A percentile compares a stretch with the other conserved stretches of the same genome.
These are phyloP conservation scores for Fagus crenata DNA, from an alignment of 306 rosid genomes.

Conservation along the genomic window DNA sequence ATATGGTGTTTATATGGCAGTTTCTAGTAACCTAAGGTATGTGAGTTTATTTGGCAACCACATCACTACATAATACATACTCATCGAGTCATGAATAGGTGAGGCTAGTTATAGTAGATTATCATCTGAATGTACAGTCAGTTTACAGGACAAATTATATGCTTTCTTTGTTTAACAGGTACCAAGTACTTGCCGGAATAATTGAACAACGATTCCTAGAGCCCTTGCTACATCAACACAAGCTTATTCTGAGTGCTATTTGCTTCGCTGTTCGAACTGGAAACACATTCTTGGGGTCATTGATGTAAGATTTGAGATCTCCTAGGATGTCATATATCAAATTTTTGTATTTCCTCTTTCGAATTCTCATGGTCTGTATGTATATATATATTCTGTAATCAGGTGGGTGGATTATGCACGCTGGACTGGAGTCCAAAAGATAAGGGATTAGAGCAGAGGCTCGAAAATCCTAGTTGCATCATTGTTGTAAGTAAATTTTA, in stretches of 20 bases:
- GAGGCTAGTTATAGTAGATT: background rate
- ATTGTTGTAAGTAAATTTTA: background rate
- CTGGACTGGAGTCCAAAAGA: conserved; percentile 78
- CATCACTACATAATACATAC: background rate
- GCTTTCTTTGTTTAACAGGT: conserved; percentile 29
- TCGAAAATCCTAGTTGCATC: background rate
- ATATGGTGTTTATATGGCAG: conserved; percentile 90
- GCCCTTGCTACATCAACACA: conserved; percentile 47
- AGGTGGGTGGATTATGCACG: conserved; percentile 96
- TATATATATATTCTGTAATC: conserved; percentile 11
- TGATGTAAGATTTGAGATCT: conserved; percentile 34
- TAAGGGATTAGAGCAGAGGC: conserved; percentile 35
- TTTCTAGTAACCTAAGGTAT: conserved; percentile 96
- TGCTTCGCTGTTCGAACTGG: conserved; percentile 57
- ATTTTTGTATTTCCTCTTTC: background rate
- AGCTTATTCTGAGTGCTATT: conserved; percentile 39
- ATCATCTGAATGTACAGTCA: background rate
- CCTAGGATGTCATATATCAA: background rate
- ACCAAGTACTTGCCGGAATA: conserved; percentile 54
- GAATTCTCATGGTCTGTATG: conserved; percentile 9
- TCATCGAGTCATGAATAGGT: background rate
- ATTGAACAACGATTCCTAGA: conserved; percentile 57
- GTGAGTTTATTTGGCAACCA: background rate
- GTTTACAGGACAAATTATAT: conserved; percentile 1
- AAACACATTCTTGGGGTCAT: conserved; percentile 57